These are phyloP conservation scores for Rubus parviflorus DNA, from an alignment of 306 rosid species.

Conservation along the genomic window DNA sequence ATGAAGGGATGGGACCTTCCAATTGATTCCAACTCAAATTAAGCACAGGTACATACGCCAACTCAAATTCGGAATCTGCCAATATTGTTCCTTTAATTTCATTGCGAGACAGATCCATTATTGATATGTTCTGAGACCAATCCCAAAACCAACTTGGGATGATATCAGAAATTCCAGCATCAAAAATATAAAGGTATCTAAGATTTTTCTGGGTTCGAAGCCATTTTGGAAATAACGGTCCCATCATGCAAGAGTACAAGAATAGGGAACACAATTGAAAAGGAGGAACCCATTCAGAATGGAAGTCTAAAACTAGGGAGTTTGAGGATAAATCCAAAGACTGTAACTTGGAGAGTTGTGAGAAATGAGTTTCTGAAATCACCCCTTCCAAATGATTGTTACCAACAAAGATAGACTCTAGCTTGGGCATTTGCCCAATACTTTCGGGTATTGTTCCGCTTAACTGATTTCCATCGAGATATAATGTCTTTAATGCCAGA, in stretches of 20 bases:
- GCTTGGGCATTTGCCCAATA: neutral
- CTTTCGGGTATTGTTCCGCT: neutral
- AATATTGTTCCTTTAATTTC: conserved; percentile 6
- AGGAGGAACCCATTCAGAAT: neutral
- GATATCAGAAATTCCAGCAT: neutral
- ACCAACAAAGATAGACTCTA: neutral
- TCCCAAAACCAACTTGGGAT: conserved; percentile 24
- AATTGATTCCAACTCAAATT: conserved; percentile 13
- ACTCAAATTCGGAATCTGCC: neutral
- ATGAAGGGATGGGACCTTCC: conserved; percentile 29
- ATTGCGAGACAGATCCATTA: conserved; percentile 5
- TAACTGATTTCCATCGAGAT: neutral
- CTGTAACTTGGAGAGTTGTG: neutral
- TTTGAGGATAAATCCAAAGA: neutral
- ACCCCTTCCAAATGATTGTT: neutral
- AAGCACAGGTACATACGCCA: accelerated
- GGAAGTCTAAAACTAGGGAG: neutral
- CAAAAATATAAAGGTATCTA: neutral
- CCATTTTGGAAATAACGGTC: conserved; percentile 9
- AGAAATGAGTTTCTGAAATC: neutral
- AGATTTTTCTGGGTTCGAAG: conserved; percentile 9
- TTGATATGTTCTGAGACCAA: accelerated
- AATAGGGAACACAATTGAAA: neutral
- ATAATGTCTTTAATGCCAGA: neutral
- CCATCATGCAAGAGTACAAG: neutral